Evolutionary conservation across 2,329 filamentous ascomycete species (phyloP).

Genomic region (Epichloe elymi): DNA sequence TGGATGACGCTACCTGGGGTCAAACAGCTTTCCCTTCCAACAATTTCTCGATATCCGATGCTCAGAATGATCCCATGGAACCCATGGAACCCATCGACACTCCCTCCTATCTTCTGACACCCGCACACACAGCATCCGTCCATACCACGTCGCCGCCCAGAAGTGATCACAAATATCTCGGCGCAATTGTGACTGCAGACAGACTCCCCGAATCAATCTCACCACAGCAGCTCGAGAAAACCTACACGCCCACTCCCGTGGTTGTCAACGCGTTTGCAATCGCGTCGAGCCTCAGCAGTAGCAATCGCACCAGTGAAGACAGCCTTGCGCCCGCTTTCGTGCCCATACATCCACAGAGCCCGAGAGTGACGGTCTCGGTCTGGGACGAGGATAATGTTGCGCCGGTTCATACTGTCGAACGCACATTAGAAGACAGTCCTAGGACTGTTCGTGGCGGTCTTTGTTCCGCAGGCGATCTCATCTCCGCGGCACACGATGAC

Average conservation of each 20-base stretch:
- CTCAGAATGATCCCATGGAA: constrained; percentile 2
- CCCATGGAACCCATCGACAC: constrained; percentile 8
- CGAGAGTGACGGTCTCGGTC: constrained; percentile 42
- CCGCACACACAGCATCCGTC: constrained; percentile 36
- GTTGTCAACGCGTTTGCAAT: constrained; percentile 23
- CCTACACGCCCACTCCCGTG: constrained; percentile 21
- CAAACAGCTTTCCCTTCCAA: constrained; percentile 8
- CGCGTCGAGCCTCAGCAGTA: constrained; percentile 37
- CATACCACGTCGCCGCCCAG: constrained; percentile 32
- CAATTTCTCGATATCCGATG: neutral
- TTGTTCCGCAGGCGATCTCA: constrained; percentile 28
- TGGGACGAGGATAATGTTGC: constrained; percentile 33
- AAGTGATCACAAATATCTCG: constrained; percentile 18
- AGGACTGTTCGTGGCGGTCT: constrained; percentile 22
- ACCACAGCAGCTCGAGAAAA: constrained; percentile 28
- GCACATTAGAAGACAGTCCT: constrained; percentile 25
- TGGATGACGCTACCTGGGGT: constrained; percentile 22
- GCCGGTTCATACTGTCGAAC: constrained; percentile 26
- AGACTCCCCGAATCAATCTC: constrained; percentile 24
- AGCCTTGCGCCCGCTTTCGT: constrained; percentile 24
- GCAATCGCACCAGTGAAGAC: constrained; percentile 38
- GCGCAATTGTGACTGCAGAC: constrained; percentile 11
- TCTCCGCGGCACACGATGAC: constrained; percentile 14
- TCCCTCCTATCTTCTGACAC: constrained; percentile 33
- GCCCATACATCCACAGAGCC: constrained; percentile 35